Conservation (phyloP, 768 basidiomycete species). For the Mycena vulgaris region DNA sequence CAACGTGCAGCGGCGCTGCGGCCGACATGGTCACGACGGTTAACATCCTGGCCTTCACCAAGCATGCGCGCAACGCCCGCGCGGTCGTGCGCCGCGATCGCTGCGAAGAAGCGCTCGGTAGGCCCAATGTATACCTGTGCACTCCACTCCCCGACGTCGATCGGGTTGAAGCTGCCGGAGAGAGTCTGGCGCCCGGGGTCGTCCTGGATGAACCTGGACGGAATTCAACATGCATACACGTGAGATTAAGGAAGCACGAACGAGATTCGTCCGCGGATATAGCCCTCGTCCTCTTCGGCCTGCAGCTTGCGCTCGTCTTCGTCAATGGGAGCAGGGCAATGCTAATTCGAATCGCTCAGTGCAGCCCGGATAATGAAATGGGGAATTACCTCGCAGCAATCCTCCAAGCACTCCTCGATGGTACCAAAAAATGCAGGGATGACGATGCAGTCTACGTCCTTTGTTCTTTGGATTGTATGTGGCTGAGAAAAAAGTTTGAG, state of each 20-base stretch:
- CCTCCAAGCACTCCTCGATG: conserved; percentile 69
- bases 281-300: conserved; percentile 66
- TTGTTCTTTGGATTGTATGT: conserved; percentile 78
- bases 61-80: conserved; percentile 57
- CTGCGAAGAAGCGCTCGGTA: conserved; percentile 68
- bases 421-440: conserved; percentile 77
- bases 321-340: conserved; percentile 69
- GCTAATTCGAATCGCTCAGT: conserved; percentile 47
- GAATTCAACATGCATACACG: background rate
- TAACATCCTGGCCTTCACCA: conserved; percentile 60
- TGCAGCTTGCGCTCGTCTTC: conserved; percentile 70
- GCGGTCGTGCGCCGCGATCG: conserved; percentile 65
- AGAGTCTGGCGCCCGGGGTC: conserved; percentile 75
- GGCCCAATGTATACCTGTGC: conserved; percentile 72
- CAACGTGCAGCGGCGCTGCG: conserved; percentile 73
- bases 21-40: conserved; percentile 74
- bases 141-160: conserved; percentile 78
- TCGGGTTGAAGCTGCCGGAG: conserved; percentile 76
- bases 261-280: conserved; percentile 69
- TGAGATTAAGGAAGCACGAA: conserved; percentile 45
- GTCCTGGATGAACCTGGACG: conserved; percentile 67
- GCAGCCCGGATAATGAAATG: background rate
- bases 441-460: conserved; percentile 70
- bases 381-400: conserved; percentile 69
- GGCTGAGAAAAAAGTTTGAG: conserved; percentile 53